Base-by-base conservation (phyloP, 345 rosid genomes). In the Turritis glabra region DNA sequence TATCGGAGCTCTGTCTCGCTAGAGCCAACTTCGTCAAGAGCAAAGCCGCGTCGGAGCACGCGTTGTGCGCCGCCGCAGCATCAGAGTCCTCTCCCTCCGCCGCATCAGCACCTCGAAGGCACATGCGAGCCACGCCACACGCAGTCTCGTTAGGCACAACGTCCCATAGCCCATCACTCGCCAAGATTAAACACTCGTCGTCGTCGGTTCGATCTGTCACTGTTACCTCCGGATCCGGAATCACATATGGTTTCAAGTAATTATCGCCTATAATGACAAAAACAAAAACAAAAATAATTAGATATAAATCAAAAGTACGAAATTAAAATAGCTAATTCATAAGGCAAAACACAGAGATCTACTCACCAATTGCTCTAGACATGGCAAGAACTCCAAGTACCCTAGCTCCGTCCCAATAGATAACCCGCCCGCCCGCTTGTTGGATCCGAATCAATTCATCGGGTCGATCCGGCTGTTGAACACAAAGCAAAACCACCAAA, bases 121-220 rank as follows among this genome's bases (percentile, higher is more conserved):
- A 92, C 93, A 84, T 84, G 18, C 87, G 82, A 23, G 88, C 93
- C 17, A 91, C 93, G 32, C 90, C 86, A 35, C 97, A 91, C 0
- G 96, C 95, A 0, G 87, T 90, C 21, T 91, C 92, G 52, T 90
- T 94, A 0, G 98, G 86, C 21, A 94, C 97, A 60, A 90, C 98
- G 66, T 94, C 97, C 98, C 98, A 94, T 0, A 94, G 78, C 1
- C 98, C 97, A 69, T 90, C 98, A 55, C 90, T 90, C 10, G 92
- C 98, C 8, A 91, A 30, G 19, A 94, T 92, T 73, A 94, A 66
- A 21, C 95, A 94, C 66, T 94, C 97, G 44, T 94, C 98, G 1
- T 82, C 90, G 0, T 43, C 85, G 7, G 84, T 78, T 77, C 98
- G 85, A 19, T 90, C 90, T 61, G 80, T 79, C 1, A 87, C 68